Evolutionary conservation across 2,329 filamentous ascomycete genomes (phyloP).

Genomic region (Hypomyces perniciosus): DNA sequence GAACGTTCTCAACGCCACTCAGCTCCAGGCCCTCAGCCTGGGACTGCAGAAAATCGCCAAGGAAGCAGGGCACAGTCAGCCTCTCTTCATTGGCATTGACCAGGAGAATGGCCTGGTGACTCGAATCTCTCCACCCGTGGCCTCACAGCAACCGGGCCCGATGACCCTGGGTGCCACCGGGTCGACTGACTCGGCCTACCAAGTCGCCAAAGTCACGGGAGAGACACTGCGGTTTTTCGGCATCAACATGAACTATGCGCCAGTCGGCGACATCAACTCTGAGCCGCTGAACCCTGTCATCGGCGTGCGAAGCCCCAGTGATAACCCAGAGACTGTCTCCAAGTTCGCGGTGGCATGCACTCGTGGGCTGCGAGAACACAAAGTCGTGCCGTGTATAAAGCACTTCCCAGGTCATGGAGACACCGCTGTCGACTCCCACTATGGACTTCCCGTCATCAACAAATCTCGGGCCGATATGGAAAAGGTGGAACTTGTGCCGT

Average conservation of each 20-base stretch:
- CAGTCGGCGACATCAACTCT: slow-evolving; percentile 22
- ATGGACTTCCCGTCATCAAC: slow-evolving; percentile 21
- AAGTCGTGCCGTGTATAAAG: slow-evolving; percentile 21
- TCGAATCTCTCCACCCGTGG: slow-evolving; percentile 20
- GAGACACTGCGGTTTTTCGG: slow-evolving; percentile 20
- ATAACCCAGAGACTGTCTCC: slow-evolving; percentile 17
- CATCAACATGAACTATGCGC: slow-evolving; percentile 25
- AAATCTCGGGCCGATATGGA: slow-evolving; percentile 20
- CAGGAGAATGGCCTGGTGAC: slow-evolving; percentile 24
- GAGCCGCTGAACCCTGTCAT: slow-evolving; percentile 24
- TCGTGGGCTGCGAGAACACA: slow-evolving; percentile 15
- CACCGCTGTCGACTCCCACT: slow-evolving; percentile 22
- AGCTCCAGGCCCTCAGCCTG: slow-evolving; percentile 18
- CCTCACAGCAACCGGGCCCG: slow-evolving; percentile 20
- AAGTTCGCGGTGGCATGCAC: slow-evolving; percentile 18
- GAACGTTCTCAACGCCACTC: slow-evolving; percentile 18
- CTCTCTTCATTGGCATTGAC: slow-evolving; percentile 23
- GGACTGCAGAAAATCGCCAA: slow-evolving; percentile 20
- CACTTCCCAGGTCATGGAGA: slow-evolving; percentile 24
- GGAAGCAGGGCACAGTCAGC: slow-evolving; percentile 20
- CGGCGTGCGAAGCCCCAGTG: slow-evolving; percentile 21
- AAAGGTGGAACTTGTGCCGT: slow-evolving; percentile 19
- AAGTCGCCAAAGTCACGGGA: slow-evolving; percentile 18
- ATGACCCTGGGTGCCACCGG: slow-evolving; percentile 21
- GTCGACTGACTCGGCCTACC: slow-evolving; percentile 12